Base-by-base conservation (phyloP, 192 early-diverging fungal genomes). In the Linnemannia exigua region DNA sequence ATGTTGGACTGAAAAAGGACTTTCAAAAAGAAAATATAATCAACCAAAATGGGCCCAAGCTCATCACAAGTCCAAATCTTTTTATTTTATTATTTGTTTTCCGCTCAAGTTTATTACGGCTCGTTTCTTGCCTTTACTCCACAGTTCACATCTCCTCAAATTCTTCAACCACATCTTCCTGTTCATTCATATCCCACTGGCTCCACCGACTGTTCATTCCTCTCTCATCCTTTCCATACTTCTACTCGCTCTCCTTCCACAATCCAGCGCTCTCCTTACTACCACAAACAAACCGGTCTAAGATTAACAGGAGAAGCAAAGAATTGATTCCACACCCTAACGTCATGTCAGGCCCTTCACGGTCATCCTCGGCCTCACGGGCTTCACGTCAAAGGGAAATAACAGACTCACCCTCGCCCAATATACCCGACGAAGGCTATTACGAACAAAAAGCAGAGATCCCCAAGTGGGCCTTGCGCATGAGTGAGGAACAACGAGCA, bases 401-500 rank as follows among this genome's bases (percentile, higher is more conserved):
- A 19, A 15, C 81, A 16, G 50, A 28, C 22, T 77, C 81, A 0
- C 76, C 74, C 8, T 72, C 84, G 0, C 75, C 77, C 20, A 75
- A 74, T 67, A 28, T 86, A 63, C 78, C 73, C 6, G 87, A 88
- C 47, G 87, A 88, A 61, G 87, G 87, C n/a, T 88, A 88, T 28
- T 75, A 88, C 22, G 87, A 88, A 41, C 87, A 88, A 72, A 74
- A 79, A 54, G 68, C 89, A 69, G 91, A 91, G 48, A 41, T 79
- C 3, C 89, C 91, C 11, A 80, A 82, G 31, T 89, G 77, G 71
- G 83, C 84, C 70, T 66, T 80, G 35, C 51, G 76, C 11, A 89
- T 89, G 89, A 89, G 79, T 36, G 87, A 91, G 36, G 91, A 91
- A 44, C 88, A 90, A 71, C 82, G 84, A 75, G 91, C 88, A 67